Conservation (phyloP, 176 grass and related monocot genomes). For the Bothriochloa decipiens region DNA sequence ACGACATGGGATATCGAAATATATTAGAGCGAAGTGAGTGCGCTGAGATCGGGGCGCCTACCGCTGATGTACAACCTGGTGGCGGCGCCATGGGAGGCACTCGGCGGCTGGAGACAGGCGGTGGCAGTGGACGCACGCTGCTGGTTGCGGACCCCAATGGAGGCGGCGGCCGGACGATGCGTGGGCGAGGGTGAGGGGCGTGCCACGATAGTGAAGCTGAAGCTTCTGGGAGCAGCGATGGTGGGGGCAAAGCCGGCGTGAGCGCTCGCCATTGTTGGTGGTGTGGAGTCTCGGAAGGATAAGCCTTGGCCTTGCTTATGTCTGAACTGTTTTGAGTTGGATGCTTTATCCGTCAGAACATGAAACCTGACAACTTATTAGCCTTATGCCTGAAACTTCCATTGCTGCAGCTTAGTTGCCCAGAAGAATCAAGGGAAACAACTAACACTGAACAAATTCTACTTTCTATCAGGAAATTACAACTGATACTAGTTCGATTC, state of each 20-base stretch:
- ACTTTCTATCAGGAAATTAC: neutral
- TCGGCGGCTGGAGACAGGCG: conserved; percentile 33
- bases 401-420: neutral
- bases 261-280: conserved; percentile 21
- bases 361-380: neutral
- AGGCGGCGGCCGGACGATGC: neutral
- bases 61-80: conserved; percentile 68
- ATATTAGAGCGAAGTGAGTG: neutral
- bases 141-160: neutral
- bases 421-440: neutral
- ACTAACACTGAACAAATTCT: neutral
- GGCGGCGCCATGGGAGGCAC: conserved; percentile 20
- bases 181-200: neutral
- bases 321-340: neutral
- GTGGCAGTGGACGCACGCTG: neutral
- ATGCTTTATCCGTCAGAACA: neutral
- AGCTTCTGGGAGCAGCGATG: conserved; percentile 14
- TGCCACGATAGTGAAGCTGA: neutral
- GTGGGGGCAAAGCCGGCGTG: conserved; percentile 1
- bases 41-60: conserved; percentile 38
- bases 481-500: neutral
- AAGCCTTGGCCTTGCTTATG: neutral
- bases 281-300: neutral
- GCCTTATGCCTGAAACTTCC: neutral
- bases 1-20: neutral